phyloP scores from a whole-genome alignment of 2,329 filamentous ascomycete genomes.

The Nigrograna mackinnonii region DNA sequence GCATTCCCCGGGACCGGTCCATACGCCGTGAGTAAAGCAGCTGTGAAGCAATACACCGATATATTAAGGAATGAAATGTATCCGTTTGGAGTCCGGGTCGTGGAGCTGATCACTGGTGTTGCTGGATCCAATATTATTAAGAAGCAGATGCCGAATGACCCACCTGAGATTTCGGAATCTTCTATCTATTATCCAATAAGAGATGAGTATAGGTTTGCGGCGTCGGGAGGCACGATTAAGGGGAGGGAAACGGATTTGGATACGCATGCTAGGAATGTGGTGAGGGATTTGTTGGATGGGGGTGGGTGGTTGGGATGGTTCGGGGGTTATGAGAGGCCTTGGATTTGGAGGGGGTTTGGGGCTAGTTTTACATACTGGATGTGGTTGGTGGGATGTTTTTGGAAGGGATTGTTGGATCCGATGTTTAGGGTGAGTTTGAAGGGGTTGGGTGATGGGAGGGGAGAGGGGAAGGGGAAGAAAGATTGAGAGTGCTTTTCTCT shows the following conservation, averaged over 20 bases:
- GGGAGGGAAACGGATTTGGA: slow-evolving; percentile 5
- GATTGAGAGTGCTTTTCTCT: no score
- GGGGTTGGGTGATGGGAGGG: background rate
- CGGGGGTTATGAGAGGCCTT: slow-evolving; percentile 1
- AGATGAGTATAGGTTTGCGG: slow-evolving; percentile 3
- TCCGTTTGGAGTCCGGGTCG: slow-evolving; percentile 14
- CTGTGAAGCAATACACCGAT: slow-evolving; percentile 27
- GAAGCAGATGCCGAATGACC: slow-evolving; percentile 1
- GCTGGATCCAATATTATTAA: slow-evolving; percentile 7
- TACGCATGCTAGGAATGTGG: slow-evolving; percentile 6
- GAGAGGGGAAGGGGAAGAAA: background rate
- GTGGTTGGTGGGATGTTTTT: slow-evolving; percentile 1
- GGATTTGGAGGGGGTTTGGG: slow-evolving; percentile 6
- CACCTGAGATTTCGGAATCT: background rate
- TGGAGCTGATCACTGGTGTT: slow-evolving; percentile 11
- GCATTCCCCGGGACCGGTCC: background rate
- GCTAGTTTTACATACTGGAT: background rate
- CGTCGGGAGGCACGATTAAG: background rate
- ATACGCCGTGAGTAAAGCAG: slow-evolving; percentile 39
- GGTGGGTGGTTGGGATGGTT: slow-evolving; percentile 3
- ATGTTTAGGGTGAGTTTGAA: background rate
- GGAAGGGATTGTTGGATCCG: slow-evolving; percentile 1
- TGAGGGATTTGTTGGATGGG: slow-evolving; percentile 7
- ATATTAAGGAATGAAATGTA: slow-evolving; percentile 12
- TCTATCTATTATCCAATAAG: slow-evolving; percentile 8